Percentiles rank a stretch among this genome's conserved stretches.
Evolutionary conservation across 441 rosid genomes (phyloP).

Genomic region (Raphanus hybrid): DNA sequence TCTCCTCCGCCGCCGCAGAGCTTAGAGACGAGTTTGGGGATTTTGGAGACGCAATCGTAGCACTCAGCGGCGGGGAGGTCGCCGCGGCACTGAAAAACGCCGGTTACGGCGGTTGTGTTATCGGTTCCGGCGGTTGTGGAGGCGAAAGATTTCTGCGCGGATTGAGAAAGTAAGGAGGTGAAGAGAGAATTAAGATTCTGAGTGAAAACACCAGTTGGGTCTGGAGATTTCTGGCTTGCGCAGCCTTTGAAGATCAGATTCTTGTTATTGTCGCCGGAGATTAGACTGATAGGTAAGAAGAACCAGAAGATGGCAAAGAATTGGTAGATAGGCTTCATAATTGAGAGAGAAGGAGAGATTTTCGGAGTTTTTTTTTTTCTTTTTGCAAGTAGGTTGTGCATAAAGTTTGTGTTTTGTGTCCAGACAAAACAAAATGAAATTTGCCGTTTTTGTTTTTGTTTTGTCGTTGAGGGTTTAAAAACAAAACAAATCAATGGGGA

Average conservation of each 20-base stretch:
- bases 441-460: constrained; percentile 2
- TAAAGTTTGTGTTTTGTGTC: constrained; percentile 36
- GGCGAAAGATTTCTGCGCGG: constrained; percentile 53
- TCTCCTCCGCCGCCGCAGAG: constrained; percentile 52
- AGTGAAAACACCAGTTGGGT: constrained; percentile 59
- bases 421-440: not conserved
- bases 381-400: constrained; percentile 25
- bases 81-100: constrained; percentile 86
- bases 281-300: constrained; percentile 28
- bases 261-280: constrained; percentile 51
- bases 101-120: constrained; percentile 54
- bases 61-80: constrained; percentile 69
- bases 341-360: not conserved
- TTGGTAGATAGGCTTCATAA: constrained; percentile 28
- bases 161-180: constrained; percentile 62
- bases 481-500: constrained; percentile 6
- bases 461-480: constrained; percentile 32
- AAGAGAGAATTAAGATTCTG: constrained; percentile 65
- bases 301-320: constrained; percentile 27
- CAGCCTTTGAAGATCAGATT: constrained; percentile 75
- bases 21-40: constrained; percentile 52
- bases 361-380: not conserved
- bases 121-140: constrained; percentile 61
- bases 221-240: constrained; percentile 61
- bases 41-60: constrained; percentile 59